These are phyloP conservation scores for Diaporthe sp. DNA, from an alignment of 2,329 filamentous ascomycete genomes.

Conservation along the genomic window DNA sequence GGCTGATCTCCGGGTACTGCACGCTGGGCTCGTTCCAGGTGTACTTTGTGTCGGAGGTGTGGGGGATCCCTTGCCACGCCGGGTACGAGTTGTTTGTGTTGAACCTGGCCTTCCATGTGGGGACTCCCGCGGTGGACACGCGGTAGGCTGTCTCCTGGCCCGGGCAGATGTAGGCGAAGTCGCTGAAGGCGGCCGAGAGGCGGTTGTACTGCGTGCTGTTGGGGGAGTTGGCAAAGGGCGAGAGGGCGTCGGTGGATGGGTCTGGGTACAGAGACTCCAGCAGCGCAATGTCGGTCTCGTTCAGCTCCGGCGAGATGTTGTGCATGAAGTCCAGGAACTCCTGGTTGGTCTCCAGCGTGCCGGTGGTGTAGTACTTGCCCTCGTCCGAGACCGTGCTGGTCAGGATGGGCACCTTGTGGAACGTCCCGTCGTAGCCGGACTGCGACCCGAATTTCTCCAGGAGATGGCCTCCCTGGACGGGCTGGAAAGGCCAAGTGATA, in stretches of 20 bases:
- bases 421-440: constrained; percentile 49
- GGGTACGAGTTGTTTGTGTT: constrained; percentile 49
- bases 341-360: constrained; percentile 47
- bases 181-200: constrained; percentile 54
- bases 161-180: constrained; percentile 56
- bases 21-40: constrained; percentile 49
- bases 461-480: constrained; percentile 55
- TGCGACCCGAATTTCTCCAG: constrained; percentile 58
- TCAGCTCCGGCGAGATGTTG: constrained; percentile 47
- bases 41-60: constrained; percentile 48
- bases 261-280: constrained; percentile 49
- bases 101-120: constrained; percentile 51
- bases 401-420: constrained; percentile 49
- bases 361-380: constrained; percentile 47
- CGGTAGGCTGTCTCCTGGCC: constrained; percentile 56
- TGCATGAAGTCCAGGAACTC: constrained; percentile 50
- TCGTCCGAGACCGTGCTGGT: constrained; percentile 50
- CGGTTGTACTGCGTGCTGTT: constrained; percentile 57
- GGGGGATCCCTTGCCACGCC: constrained; percentile 50
- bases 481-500: constrained; percentile 61
- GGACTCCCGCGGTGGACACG: constrained; percentile 45
- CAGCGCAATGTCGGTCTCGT: constrained; percentile 42
- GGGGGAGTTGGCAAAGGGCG: constrained; percentile 49
- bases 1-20: constrained; percentile 49
- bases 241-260: constrained; percentile 44